Conservation (phyloP, 176 grass and related monocot genomes). For the Carex parvula region DNA sequence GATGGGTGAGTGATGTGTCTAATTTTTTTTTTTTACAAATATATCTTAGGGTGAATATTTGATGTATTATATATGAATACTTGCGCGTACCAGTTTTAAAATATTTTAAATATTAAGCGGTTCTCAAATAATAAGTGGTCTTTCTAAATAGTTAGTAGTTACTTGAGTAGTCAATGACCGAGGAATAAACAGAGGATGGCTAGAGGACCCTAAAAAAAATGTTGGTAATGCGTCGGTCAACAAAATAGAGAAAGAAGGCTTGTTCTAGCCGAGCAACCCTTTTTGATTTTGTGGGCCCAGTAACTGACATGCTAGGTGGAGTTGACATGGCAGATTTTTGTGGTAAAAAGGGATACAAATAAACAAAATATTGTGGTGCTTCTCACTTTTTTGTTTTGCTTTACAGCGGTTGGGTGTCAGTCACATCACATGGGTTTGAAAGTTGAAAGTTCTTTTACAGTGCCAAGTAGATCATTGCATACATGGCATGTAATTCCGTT, state of each 20-base stretch:
- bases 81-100: no score
- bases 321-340: slow-evolving; percentile 19
- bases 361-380: not conserved
- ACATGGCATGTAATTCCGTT: not conserved
- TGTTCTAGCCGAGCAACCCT: not conserved
- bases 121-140: no score
- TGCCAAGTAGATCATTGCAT: slow-evolving; percentile 7
- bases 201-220: no score
- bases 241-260: slow-evolving; percentile 1
- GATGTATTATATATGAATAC: no score
- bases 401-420: slow-evolving; percentile 7
- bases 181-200: no score
- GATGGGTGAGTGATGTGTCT: no score
- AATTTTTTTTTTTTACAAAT: no score
- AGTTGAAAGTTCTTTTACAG: slow-evolving; percentile 21
- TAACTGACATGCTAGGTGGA: not conserved
- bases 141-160: no score
- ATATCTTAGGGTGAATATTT: no score
- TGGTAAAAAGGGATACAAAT: not conserved
- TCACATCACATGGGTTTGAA: not conserved
- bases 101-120: no score
- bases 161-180: no score
- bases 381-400: not conserved
- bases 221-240: not conserved
- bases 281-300: not conserved